Evolutionary conservation across 2,329 filamentous ascomycete genomes (phyloP).

Genomic region (Parasarocladium wereldwijsianum): DNA sequence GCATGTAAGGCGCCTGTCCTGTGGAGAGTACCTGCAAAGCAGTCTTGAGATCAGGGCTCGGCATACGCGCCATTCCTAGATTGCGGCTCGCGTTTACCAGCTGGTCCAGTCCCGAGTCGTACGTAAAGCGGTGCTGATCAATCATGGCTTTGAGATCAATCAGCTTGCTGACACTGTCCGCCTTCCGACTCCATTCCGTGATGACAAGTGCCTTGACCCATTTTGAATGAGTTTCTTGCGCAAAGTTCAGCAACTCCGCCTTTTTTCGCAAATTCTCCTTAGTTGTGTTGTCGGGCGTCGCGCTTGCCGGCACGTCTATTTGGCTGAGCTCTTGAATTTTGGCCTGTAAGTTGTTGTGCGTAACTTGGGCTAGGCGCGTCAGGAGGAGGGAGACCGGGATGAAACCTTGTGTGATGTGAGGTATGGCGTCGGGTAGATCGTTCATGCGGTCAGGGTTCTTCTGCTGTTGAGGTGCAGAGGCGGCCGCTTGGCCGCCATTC

Average conservation of each 20-base stretch:
- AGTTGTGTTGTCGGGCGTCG: constrained; percentile 39
- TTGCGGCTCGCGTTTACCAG: constrained; percentile 61
- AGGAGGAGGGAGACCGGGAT: constrained; percentile 63
- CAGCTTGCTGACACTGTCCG: constrained; percentile 65
- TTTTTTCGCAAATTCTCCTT: constrained; percentile 64
- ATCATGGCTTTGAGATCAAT: constrained; percentile 77
- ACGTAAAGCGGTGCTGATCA: constrained; percentile 44
- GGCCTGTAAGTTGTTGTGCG: constrained; percentile 63
- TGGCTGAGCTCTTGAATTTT: constrained; percentile 56
- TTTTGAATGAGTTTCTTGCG: constrained; percentile 64
- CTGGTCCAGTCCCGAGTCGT: constrained; percentile 43
- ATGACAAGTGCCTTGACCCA: constrained; percentile 91
- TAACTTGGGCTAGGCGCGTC: constrained; percentile 65
- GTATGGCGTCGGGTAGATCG: constrained; percentile 44
- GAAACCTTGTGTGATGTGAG: constrained; percentile 63
- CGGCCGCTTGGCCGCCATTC: constrained; percentile 17
- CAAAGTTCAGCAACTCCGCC: constrained; percentile 57
- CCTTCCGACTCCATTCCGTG: constrained; percentile 74
- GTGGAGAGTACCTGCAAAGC: constrained; percentile 74
- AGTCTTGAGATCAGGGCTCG: constrained; percentile 81
- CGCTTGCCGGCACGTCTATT: constrained; percentile 40
- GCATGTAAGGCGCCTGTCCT: constrained; percentile 63
- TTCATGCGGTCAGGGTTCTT: constrained; percentile 29
- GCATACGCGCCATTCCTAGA: constrained; percentile 58
- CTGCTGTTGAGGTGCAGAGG: constrained; percentile 8